Base-by-base conservation (phyloP, 805 yeast species). In the Candida koratica region DNA sequence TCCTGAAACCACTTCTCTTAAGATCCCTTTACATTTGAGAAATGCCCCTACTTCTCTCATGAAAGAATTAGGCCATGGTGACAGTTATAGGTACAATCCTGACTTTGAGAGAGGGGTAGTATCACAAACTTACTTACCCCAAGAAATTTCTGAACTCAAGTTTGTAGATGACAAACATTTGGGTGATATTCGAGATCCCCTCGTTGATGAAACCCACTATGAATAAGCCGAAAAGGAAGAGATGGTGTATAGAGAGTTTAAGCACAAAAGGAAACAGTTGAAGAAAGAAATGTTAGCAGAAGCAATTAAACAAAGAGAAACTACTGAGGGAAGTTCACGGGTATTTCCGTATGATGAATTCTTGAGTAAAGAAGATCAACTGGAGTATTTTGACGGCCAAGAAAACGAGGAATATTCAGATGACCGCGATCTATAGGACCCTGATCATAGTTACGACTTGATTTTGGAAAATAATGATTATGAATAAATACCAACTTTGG, bases 11-110 rank as follows among this genome's bases (percentile, higher is more conserved):
- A 75, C 77, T 12, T 71, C 77, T 25, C 76, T 85, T 4, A 75
- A 81, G 2, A 78, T 83, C 1, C 95, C 94, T 0, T 47, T 81
- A 50, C 97, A 93, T 58, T 65, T 93, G 24, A 72, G 97, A 45
- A 94, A 93, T 56, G 97, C 98, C 0, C 98, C 99, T 2, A 94
- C 98, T 0, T 71, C 69, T 48, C 67, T 93, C 31, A 93, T 93
- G 98, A 73, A 78, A 38, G 95, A 87, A 34, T 51, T 88, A 41
- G 97, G 95, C 0, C 90, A 89, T 55, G 82, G 84, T 12, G 75
- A 81, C 36, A 81, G 79, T 11, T 93, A 93, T 61, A 86, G 87
- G 56, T 94, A 93, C 58, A 88, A 88, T 48, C 98, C 98, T 0
- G 71, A 77, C 45, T 94, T 55, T 55, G 61, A 63, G 30, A 76